Evolutionary conservation across 1,139 yeast genomes (phyloP).

Genomic region (Pichia sp.): DNA sequence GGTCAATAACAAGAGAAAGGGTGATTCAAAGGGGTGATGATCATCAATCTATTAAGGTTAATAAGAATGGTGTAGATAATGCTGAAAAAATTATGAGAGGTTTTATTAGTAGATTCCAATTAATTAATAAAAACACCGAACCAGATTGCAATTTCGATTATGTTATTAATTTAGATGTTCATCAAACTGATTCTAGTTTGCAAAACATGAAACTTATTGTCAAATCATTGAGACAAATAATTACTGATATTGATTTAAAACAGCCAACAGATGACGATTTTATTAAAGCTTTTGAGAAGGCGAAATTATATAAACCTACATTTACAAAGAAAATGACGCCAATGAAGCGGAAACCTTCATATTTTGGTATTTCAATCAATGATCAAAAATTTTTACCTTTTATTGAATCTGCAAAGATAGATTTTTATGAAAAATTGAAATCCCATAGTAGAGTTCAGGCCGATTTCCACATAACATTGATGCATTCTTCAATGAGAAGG

Average conservation of each 20-base stretch:
- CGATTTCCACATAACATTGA: conserved; percentile 72
- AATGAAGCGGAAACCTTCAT: conserved; percentile 30
- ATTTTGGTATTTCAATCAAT: conserved; percentile 33
- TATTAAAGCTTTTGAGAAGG: conserved; percentile 39
- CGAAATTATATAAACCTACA: conserved; percentile 48
- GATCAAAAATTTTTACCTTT: conserved; percentile 1
- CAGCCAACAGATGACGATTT: conserved; percentile 41
- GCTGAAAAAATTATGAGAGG: conserved; percentile 65
- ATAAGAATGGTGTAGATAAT: conserved; percentile 38
- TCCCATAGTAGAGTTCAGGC: conserved; percentile 38
- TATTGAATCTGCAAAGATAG: conserved; percentile 4
- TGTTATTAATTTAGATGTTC: conserved; percentile 50
- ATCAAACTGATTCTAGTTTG: conserved; percentile 41
- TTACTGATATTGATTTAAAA: conserved; percentile 41
- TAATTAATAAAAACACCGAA: conserved; percentile 36
- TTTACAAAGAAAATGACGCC: conserved; percentile 35
- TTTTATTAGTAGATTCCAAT: conserved; percentile 64
- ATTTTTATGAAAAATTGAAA: conserved; percentile 3
- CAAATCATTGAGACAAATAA: conserved; percentile 33
- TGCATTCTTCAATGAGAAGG: conserved; percentile 44
- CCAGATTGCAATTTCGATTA: conserved; percentile 71
- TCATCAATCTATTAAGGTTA: conserved; percentile 74
- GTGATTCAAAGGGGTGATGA: conserved; percentile 73
- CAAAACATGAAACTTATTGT: conserved; percentile 46
- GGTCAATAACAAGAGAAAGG: conserved; percentile 53